Evolutionary conservation across 2,329 filamentous ascomycete species (phyloP).

Genomic region (Arthrobotrys sinensis): DNA sequence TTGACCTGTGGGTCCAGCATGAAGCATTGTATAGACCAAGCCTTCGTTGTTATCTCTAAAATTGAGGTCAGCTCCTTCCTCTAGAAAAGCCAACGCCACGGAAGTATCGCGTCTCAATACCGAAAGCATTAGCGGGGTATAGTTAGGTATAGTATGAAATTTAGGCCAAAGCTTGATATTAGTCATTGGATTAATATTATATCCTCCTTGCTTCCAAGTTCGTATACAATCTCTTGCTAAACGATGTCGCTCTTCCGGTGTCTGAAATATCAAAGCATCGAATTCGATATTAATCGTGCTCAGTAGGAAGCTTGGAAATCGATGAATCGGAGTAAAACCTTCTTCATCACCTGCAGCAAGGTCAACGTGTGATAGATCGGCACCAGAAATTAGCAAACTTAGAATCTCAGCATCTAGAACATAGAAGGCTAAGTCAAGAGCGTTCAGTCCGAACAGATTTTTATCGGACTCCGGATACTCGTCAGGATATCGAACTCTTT

Average conservation of each 20-base stretch:
- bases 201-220: no score
- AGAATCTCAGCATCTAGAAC: conserved; percentile 1
- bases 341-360: conserved; percentile 20
- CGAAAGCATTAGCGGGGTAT: background rate
- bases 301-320: background rate
- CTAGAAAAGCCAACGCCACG: background rate
- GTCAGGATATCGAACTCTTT: background rate
- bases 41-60: background rate
- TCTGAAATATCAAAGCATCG: no score
- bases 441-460: conserved; percentile 14
- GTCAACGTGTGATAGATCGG: background rate
- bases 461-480: background rate
- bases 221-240: no score
- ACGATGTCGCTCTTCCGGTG: no score
- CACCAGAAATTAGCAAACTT: conserved; percentile 1
- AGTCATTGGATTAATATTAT: no score
- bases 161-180: no score
- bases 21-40: background rate
- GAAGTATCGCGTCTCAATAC: background rate
- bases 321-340: conserved; percentile 17
- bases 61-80: conserved; percentile 5
- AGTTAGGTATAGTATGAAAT: no score
- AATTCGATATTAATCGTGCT: background rate
- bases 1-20: no score
- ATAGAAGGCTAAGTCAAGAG: conserved; percentile 7